phyloP scores from a whole-genome alignment of 2,329 filamentous ascomycete genomes.

The Cladosporium velox region DNA sequence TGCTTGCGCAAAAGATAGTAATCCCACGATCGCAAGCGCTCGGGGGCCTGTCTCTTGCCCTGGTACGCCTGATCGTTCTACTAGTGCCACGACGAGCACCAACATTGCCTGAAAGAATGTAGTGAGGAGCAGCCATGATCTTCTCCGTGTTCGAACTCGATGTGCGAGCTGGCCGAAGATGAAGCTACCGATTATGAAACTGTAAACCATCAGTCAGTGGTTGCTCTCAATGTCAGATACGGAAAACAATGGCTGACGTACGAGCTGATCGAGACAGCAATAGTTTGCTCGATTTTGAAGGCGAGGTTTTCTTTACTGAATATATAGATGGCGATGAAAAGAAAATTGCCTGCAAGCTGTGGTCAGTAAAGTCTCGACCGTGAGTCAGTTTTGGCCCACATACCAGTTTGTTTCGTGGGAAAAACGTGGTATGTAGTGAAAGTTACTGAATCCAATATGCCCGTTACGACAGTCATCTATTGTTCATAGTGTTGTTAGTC shows the following conservation, averaged over 20 bases:
- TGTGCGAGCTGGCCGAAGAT: constrained; percentile 29
- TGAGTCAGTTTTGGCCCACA: constrained; percentile 24
- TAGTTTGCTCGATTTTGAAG: constrained; percentile 12
- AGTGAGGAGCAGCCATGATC: constrained; percentile 27
- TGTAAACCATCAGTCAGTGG: background rate
- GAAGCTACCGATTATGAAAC: constrained; percentile 26
- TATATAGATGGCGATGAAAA: constrained; percentile 12
- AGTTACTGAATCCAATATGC: constrained; percentile 34
- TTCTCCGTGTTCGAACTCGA: constrained; percentile 22
- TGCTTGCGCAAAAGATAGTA: constrained; percentile 24
- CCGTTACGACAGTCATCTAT: constrained; percentile 32
- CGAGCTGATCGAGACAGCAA: constrained; percentile 12
- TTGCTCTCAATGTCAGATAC: background rate
- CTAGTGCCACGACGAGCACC: constrained; percentile 24
- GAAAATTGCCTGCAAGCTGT: constrained; percentile 2
- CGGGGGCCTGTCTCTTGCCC: constrained; percentile 6
- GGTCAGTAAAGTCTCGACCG: constrained; percentile 27
- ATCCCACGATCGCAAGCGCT: constrained; percentile 22
- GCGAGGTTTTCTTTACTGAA: constrained; percentile 14
- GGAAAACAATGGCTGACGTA: background rate
- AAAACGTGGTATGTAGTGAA: constrained; percentile 34
- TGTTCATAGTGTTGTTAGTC: background rate
- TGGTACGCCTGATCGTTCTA: constrained; percentile 17
- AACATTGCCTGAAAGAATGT: constrained; percentile 26
- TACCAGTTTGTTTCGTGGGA: constrained; percentile 37